phyloP scores from a whole-genome alignment of 106 monocot species.

The Amphibolis antarctica region DNA sequence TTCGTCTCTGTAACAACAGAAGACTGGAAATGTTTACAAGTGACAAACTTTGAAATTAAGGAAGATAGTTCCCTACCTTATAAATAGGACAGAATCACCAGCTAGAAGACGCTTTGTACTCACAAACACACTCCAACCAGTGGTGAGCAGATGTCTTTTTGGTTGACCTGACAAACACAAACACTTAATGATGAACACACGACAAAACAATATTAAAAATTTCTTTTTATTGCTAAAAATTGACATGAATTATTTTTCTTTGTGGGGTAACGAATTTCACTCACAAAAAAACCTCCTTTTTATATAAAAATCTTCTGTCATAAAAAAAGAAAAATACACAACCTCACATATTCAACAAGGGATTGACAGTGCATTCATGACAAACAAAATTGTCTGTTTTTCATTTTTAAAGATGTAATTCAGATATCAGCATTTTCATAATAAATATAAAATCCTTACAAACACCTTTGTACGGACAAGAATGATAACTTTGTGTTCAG shows the following conservation, averaged over 20 bases:
- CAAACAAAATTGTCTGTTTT: too few species aligned
- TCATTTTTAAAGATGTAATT: too few species aligned
- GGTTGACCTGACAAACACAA: constrained; percentile 52
- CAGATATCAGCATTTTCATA: too few species aligned
- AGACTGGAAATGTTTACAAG: background rate
- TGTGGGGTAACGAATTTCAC: background rate
- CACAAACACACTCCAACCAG: constrained; percentile 91
- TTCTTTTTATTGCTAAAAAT: background rate
- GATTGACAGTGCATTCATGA: too few species aligned
- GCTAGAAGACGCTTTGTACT: constrained; percentile 79
- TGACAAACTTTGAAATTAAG: background rate
- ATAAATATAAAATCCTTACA: too few species aligned
- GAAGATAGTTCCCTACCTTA: constrained; percentile 33
- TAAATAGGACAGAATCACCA: constrained; percentile 93
- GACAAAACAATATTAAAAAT: background rate
- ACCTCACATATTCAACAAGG: too few species aligned
- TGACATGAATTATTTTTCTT: background rate
- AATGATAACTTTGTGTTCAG: too few species aligned
- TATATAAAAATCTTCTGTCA: too few species aligned
- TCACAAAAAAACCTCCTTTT: too few species aligned
- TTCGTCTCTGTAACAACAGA: constrained; percentile 41
- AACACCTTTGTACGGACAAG: too few species aligned
- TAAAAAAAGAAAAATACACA: too few species aligned
- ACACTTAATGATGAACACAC: background rate
- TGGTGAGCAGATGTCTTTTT: constrained; percentile 76